A percentile compares a stretch with the other conserved stretches of the same genome.
These are phyloP conservation scores for Saccharomycopsis fodiens DNA, from an alignment of 805 yeast genomes.

Conservation along the genomic window DNA sequence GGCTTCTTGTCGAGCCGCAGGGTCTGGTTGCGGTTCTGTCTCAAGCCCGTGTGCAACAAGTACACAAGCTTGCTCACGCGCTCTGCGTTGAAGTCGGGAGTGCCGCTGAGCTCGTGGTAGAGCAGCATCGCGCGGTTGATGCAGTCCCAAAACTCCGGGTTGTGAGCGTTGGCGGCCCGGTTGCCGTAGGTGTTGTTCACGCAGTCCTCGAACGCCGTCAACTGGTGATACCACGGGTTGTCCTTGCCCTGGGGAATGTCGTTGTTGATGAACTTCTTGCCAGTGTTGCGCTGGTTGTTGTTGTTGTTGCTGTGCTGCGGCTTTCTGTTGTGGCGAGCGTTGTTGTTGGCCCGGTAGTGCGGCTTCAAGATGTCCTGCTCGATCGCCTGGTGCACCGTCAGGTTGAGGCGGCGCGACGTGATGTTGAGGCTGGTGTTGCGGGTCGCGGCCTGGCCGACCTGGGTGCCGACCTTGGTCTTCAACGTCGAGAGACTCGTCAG, in stretches of 20 bases:
- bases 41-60: constrained; percentile 45
- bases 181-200: constrained; percentile 27
- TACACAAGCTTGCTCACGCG: constrained; percentile 44
- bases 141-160: constrained; percentile 45
- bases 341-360: neutral
- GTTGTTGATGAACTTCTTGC: constrained; percentile 21
- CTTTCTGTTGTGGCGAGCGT: constrained; percentile 16
- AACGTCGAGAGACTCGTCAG: constrained; percentile 15
- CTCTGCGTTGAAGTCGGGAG: constrained; percentile 40
- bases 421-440: constrained; percentile 18
- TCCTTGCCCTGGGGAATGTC: constrained; percentile 24
- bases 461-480: constrained; percentile 19
- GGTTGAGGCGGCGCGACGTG: constrained; percentile 16
- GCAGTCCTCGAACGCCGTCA: constrained; percentile 46
- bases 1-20: constrained; percentile 51
- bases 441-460: constrained; percentile 16
- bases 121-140: constrained; percentile 43
- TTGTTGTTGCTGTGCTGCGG: constrained; percentile 24
- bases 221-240: constrained; percentile 44
- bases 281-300: constrained; percentile 22
- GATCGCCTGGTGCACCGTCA: constrained; percentile 8
- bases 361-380: constrained; percentile 17
- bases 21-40: constrained; percentile 47
- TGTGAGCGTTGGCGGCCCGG: constrained; percentile 27
- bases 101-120: constrained; percentile 38